Percentiles rank a stretch among this genome's conserved stretches.
These are phyloP conservation scores for Annulohypoxylon nitens DNA, from an alignment of 495 filamentous ascomycete species.

Conservation along the genomic window DNA sequence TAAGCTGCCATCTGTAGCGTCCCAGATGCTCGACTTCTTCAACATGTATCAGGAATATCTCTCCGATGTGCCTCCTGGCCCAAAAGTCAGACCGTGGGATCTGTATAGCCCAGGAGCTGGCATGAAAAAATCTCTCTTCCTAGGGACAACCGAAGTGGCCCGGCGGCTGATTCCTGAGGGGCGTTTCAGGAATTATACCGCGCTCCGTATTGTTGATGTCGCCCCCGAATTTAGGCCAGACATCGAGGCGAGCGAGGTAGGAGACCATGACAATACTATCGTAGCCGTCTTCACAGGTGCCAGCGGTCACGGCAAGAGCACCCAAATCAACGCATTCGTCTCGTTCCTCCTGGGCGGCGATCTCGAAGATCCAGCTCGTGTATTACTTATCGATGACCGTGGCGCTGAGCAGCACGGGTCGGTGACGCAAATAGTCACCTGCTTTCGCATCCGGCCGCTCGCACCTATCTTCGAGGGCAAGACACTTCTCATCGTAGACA, in stretches of 20 bases:
- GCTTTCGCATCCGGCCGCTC: conserved; percentile 30
- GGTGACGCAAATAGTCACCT: conserved; percentile 28
- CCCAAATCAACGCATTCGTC: conserved; percentile 24
- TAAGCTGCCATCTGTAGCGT: conserved; percentile 7
- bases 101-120: neutral
- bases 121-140: conserved; percentile 11
- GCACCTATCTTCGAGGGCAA: conserved; percentile 26
- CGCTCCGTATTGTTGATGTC: conserved; percentile 18
- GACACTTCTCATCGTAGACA: conserved; percentile 28
- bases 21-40: conserved; percentile 1
- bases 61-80: no score
- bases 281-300: conserved; percentile 11
- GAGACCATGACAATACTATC: conserved; percentile 17
- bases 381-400: conserved; percentile 17
- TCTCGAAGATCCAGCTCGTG: conserved; percentile 16
- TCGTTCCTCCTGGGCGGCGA: conserved; percentile 17
- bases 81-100: conserved; percentile 6
- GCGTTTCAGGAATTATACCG: neutral
- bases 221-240: conserved; percentile 3
- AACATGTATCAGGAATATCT: no score
- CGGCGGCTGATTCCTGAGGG: neutral
- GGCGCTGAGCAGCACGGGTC: conserved; percentile 16
- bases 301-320: conserved; percentile 22
- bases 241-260: no score
- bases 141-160: neutral